These are phyloP conservation scores for Sphagnum magellanicum DNA, from an alignment of 228 moss, liverwort and hornwort species.

Conservation along the genomic window DNA sequence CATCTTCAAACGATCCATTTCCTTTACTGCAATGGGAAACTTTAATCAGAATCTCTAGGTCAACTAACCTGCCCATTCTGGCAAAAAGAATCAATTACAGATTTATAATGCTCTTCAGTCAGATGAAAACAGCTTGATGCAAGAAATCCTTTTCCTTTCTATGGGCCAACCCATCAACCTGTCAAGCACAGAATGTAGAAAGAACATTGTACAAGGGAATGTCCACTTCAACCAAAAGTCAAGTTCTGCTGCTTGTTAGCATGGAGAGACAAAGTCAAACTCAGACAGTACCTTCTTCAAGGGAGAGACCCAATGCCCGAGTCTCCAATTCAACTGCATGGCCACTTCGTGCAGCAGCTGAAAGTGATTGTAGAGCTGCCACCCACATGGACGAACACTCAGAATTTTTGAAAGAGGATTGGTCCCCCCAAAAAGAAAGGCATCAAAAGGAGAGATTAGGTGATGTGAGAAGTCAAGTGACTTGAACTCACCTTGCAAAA, in stretches of 20 bases:
- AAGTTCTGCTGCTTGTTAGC: constrained; percentile 44
- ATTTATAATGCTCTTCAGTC: too few relatives aligned
- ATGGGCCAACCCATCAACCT: too few relatives aligned
- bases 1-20: constrained; percentile 45
- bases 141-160: too few relatives aligned
- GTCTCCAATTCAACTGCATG: constrained; percentile 47
- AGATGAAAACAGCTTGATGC: too few relatives aligned
- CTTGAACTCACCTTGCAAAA: constrained; percentile 27
- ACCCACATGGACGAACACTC: neutral
- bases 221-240: constrained; percentile 61
- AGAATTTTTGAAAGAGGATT: neutral
- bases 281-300: constrained; percentile 50
- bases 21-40: constrained; percentile 27
- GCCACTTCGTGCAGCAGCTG: constrained; percentile 60
- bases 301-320: constrained; percentile 45
- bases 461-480: too few relatives aligned
- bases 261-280: constrained; percentile 1
- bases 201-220: neutral
- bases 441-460: too few relatives aligned
- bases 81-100: too few relatives aligned
- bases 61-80: too few relatives aligned
- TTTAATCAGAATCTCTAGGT: too few relatives aligned
- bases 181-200: too few relatives aligned
- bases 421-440: too few relatives aligned
- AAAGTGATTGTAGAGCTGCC: constrained; percentile 43